Percentiles rank a stretch among this genome's conserved stretches.
phyloP scores from a whole-genome alignment of 163 green algal species.

The Scenedesmus sp. region DNA sequence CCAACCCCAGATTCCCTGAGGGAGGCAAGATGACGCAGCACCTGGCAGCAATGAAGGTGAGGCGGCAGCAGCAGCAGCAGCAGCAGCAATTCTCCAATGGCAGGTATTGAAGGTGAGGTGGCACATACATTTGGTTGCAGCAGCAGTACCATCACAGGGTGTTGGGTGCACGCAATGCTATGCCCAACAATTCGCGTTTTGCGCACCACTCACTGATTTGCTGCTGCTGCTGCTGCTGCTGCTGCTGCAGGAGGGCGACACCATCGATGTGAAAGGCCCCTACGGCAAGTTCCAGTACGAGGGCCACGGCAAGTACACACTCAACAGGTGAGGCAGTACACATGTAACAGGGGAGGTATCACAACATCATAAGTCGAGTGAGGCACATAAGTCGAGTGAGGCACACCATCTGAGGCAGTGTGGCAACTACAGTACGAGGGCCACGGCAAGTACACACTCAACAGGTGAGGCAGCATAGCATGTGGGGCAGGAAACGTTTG shows the following conservation, averaged over 20 bases:
- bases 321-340: constrained; percentile 46
- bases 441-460: constrained; percentile 49
- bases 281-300: constrained; percentile 87
- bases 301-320: constrained; percentile 53
- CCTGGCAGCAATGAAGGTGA: constrained; percentile 75
- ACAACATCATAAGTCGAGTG: too few relatives aligned
- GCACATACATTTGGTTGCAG: not conserved
- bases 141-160: not conserved
- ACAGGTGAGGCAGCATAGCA: constrained; percentile 22
- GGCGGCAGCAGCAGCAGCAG: not conserved
- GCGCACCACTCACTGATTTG: not conserved
- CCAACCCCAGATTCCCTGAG: constrained; percentile 83
- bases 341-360: not conserved
- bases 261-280: constrained; percentile 81
- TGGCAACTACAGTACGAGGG: constrained; percentile 70
- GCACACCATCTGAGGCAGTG: too few relatives aligned
- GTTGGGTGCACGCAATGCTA: too few relatives aligned
- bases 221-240: not conserved
- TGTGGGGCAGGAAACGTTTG: not conserved
- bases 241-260: constrained; percentile 38
- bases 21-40: constrained; percentile 81
- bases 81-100: not conserved
- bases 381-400: too few relatives aligned
- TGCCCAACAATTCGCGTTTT: not conserved
- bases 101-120: not conserved